phyloP scores from a whole-genome alignment of 2,329 filamentous ascomycete genomes.

The Botrytis medusae region DNA sequence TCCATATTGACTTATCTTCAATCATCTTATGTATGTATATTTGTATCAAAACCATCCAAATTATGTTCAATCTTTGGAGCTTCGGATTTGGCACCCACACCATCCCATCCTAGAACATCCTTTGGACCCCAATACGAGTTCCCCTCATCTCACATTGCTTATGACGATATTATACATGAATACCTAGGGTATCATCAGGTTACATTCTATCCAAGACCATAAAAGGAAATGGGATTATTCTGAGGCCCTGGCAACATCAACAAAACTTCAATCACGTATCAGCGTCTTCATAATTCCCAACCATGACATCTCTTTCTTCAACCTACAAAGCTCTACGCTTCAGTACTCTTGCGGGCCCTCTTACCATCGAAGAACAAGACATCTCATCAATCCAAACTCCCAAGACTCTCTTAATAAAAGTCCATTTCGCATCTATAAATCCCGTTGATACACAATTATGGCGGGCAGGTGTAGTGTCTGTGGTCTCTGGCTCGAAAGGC shows the following conservation, averaged over 20 bases:
- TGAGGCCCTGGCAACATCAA: neutral
- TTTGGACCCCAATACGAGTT: slow-evolving; percentile 3
- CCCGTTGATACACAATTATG: slow-evolving; percentile 38
- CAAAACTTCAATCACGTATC: neutral
- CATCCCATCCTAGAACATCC: neutral
- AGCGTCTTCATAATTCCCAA: neutral
- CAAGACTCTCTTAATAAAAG: slow-evolving; percentile 35
- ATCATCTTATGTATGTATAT: neutral
- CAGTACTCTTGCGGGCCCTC: slow-evolving; percentile 25
- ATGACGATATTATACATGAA: slow-evolving; percentile 4
- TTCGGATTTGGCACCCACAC: neutral
- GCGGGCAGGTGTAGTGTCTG: slow-evolving; percentile 31
- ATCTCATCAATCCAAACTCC: slow-evolving; percentile 28
- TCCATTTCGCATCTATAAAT: slow-evolving; percentile 38
- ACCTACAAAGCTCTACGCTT: slow-evolving; percentile 29
- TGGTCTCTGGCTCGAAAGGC: slow-evolving; percentile 36
- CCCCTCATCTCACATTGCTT: neutral
- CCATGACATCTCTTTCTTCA: slow-evolving; percentile 13
- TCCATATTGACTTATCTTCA: neutral
- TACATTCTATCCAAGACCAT: neutral
- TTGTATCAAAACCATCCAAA: neutral
- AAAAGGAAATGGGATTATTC: neutral
- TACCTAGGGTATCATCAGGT: neutral
- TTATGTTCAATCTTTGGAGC: neutral
- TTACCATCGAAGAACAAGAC: slow-evolving; percentile 31